Percentiles rank a stretch among this genome's conserved stretches.
These are phyloP conservation scores for Dalbergia oliveri DNA, from an alignment of 306 rosid species.

Conservation along the genomic window DNA sequence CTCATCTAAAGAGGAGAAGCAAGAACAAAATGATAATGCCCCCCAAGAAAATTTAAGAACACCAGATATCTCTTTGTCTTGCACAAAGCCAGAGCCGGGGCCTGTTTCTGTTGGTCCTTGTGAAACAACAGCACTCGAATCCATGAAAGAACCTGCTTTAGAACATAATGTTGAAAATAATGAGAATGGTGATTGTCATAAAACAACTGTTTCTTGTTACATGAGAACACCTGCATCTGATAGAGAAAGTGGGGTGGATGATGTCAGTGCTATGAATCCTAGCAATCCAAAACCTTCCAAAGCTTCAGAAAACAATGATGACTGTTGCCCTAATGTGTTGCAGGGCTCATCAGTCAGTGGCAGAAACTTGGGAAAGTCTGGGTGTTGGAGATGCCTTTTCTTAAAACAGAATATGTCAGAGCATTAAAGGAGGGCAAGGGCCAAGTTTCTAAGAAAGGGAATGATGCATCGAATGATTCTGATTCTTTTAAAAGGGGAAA, in stretches of 20 bases:
- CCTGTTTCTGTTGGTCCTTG: constrained; percentile 49
- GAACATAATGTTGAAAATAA: constrained; percentile 53
- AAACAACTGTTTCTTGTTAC: constrained; percentile 32
- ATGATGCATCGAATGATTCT: constrained; percentile 34
- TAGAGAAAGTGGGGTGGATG: constrained; percentile 57
- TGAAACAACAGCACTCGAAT: constrained; percentile 52
- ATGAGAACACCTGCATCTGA: constrained; percentile 58
- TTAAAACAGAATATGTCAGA: constrained; percentile 47
- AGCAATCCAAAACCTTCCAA: constrained; percentile 45
- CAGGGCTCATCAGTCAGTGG: constrained; percentile 57
- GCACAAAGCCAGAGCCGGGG: constrained; percentile 53
- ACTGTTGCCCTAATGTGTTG: constrained; percentile 52
- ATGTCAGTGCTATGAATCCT: constrained; percentile 49
- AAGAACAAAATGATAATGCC: constrained; percentile 50
- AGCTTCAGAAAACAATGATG: constrained; percentile 56
- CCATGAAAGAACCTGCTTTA: constrained; percentile 51
- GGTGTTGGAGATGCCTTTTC: constrained; percentile 54
- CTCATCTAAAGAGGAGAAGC: constrained; percentile 58
- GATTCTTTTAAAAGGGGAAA: constrained; percentile 44
- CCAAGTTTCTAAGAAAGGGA: constrained; percentile 32
- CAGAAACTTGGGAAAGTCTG: constrained; percentile 54
- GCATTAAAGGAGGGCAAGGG: constrained; percentile 42
- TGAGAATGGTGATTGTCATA: constrained; percentile 50
- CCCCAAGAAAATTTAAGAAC: constrained; percentile 54
- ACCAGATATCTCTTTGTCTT: constrained; percentile 50